A percentile compares a stretch with the other conserved stretches of the same genome.
Evolutionary conservation across 148 eudicot genomes (phyloP).

Genomic region (Dianthus caryophyllus): DNA sequence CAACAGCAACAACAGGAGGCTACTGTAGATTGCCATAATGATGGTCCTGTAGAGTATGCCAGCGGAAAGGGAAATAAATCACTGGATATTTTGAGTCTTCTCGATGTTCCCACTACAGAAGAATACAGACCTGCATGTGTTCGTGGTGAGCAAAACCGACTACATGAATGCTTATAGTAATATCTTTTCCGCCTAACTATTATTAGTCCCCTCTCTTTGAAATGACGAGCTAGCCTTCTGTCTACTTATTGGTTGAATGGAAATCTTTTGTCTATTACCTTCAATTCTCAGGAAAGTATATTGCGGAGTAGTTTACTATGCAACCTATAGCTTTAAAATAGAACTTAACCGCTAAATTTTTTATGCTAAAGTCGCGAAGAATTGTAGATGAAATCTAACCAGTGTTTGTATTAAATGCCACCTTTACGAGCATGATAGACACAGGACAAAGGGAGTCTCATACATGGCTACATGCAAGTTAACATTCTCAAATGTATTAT

Average conservation of each 20-base stretch:
- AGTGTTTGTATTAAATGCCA: background rate
- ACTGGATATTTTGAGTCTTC: constrained; percentile 68
- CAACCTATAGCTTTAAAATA: background rate
- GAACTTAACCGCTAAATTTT: background rate
- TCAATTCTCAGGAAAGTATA: background rate
- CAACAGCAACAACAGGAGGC: constrained; percentile 50
- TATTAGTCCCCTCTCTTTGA: background rate
- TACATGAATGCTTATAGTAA: background rate
- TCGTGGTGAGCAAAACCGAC: constrained; percentile 32
- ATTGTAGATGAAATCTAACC: background rate
- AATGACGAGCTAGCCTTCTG: background rate
- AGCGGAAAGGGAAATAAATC: constrained; percentile 44
- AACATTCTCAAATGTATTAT: background rate
- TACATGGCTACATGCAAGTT: background rate
- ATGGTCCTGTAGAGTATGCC: constrained; percentile 29
- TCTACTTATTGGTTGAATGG: background rate
- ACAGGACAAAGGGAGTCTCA: background rate
- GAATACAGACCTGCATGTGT: constrained; percentile 29
- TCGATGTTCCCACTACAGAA: constrained; percentile 40
- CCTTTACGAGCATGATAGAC: background rate
- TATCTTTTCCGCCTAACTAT: background rate
- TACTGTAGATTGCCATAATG: constrained; percentile 34
- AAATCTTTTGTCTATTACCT: background rate
- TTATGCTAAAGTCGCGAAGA: background rate
- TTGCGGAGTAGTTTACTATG: background rate